phyloP scores from a whole-genome alignment of 495 filamentous ascomycete genomes.

The Parathielavia appendiculata region DNA sequence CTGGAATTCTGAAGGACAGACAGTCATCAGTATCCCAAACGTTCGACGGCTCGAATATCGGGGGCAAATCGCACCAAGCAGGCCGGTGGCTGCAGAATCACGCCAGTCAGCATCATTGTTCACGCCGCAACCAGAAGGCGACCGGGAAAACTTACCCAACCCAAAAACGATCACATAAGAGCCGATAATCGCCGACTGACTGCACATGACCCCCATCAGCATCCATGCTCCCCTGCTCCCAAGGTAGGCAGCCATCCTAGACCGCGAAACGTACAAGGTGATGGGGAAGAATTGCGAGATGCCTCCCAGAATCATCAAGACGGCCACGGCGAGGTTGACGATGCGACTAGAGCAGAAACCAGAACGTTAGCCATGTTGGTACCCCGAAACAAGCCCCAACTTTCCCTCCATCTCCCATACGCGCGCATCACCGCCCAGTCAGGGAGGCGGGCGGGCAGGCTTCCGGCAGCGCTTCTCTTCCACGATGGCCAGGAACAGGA shows the following conservation, averaged over 20 bases:
- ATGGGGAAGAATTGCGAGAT: slow-evolving; percentile 78
- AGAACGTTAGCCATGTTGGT: slow-evolving; percentile 18
- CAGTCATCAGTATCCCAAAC: slow-evolving; percentile 12
- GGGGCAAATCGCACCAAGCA: slow-evolving; percentile 42
- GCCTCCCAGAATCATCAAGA: slow-evolving; percentile 84
- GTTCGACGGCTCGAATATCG: slow-evolving; percentile 23
- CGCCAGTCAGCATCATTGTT: not conserved
- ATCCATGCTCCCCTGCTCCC: not conserved
- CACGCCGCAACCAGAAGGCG: slow-evolving; percentile 5
- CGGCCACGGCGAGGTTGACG: slow-evolving; percentile 84
- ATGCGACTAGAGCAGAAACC: slow-evolving; percentile 60
- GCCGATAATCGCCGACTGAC: slow-evolving; percentile 68
- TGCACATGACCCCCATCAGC: slow-evolving; percentile 26
- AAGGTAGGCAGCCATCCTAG: slow-evolving; percentile 11
- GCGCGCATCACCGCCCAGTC: not conserved
- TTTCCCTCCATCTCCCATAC: not conserved
- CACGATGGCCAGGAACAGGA: not conserved
- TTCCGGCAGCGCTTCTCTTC: too few relatives aligned
- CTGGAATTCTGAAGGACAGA: slow-evolving; percentile 63
- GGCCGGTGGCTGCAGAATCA: slow-evolving; percentile 46
- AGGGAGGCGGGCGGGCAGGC: not conserved
- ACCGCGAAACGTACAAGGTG: slow-evolving; percentile 44
- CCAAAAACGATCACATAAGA: slow-evolving; percentile 88
- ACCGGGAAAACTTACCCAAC: slow-evolving; percentile 55
- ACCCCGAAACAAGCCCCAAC: not conserved